These are phyloP conservation scores for Colletotrichum tamarilloi DNA, from an alignment of 2,329 filamentous ascomycete species.

Conservation along the genomic window DNA sequence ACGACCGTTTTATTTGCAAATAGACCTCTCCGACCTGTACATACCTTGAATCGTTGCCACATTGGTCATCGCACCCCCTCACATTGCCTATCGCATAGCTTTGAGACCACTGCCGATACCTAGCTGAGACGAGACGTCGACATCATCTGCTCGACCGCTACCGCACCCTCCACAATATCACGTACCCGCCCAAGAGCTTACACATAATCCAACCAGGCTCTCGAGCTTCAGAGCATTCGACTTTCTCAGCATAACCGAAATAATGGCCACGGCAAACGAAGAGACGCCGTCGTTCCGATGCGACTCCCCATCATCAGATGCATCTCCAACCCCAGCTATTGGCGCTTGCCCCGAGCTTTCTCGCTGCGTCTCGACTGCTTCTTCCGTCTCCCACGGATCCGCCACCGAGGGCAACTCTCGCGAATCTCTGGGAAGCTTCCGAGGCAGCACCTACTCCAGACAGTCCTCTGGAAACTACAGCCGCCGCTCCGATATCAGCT, in stretches of 20 bases:
- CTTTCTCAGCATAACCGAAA: slow-evolving; percentile 2
- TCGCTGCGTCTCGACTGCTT: slow-evolving; percentile 72
- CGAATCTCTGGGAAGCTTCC: slow-evolving; percentile 68
- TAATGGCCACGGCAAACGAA: slow-evolving; percentile 49
- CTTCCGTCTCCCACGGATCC: slow-evolving; percentile 68
- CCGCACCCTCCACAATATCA: not conserved
- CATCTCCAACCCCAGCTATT: slow-evolving; percentile 71
- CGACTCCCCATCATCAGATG: slow-evolving; percentile 74
- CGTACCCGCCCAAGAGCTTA: not conserved
- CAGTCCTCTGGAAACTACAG: slow-evolving; percentile 72
- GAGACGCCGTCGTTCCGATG: slow-evolving; percentile 53
- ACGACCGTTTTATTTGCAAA: not conserved
- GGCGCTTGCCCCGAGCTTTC: slow-evolving; percentile 68
- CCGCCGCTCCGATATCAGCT: slow-evolving; percentile 56
- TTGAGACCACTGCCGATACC: slow-evolving; percentile 2
- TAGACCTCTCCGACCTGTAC: not conserved
- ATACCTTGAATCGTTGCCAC: slow-evolving; percentile 7
- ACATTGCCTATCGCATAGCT: slow-evolving; percentile 13
- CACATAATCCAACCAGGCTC: not conserved
- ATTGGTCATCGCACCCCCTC: slow-evolving; percentile 12
- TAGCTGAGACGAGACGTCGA: slow-evolving; percentile 20
- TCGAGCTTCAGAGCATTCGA: slow-evolving; percentile 7
- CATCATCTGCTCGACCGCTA: slow-evolving; percentile 2
- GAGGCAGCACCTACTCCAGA: slow-evolving; percentile 68
- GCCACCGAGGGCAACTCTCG: slow-evolving; percentile 59